Evolutionary conservation across 805 yeast genomes (phyloP), one percentile per base, ranked within the genome.

Genomic region (Wickerhamiella lipophila): DNA sequence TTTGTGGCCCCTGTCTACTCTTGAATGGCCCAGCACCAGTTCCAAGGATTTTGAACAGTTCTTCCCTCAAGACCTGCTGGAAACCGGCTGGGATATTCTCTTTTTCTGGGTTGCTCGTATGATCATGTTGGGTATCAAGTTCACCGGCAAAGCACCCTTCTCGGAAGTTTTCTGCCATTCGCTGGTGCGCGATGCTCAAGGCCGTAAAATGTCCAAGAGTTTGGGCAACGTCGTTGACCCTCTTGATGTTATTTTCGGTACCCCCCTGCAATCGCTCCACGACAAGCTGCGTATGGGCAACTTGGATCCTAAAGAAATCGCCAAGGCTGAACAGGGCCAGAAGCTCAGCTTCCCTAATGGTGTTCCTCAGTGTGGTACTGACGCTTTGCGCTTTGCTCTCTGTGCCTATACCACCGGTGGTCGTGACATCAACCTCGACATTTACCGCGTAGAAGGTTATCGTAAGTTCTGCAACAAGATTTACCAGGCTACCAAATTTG

Each of bases 401-500:
- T 92, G 97, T 77, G 96, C 96, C 47, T 92, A 89, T 74, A 83
- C 95, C 47, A 89, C 97, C 44, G 98, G 98, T 71, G 97, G 96
- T 60, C 81, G 97, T 70, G 98, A 92, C 63, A 92, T 92, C 66
- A 92, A 92, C 71, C 75, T 92, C 65, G 96, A 92, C 65, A 87
- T 92, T 59, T 72, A 86, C 65, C 83, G 97, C 71, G 96, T 92
- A 57, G 97, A 92, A 66, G 98, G 97, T 62, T 92, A 92, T 80
- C 79, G 98, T 71, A 92, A 92, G 76, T 92, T 92, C 83, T 87
- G 98, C 75, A 92, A 92, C 79, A 92, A 92, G 79, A 92, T 92
- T 60, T 92, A 86, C 75, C 97, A 92, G 72, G 98, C 98, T 49
- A 88, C 97, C 54, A 92, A 92, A 71, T 92, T 92, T 63, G 97